Base-by-base conservation (phyloP, 192 early-diverging fungal genomes). In the Umbelopsis sp. region DNA sequence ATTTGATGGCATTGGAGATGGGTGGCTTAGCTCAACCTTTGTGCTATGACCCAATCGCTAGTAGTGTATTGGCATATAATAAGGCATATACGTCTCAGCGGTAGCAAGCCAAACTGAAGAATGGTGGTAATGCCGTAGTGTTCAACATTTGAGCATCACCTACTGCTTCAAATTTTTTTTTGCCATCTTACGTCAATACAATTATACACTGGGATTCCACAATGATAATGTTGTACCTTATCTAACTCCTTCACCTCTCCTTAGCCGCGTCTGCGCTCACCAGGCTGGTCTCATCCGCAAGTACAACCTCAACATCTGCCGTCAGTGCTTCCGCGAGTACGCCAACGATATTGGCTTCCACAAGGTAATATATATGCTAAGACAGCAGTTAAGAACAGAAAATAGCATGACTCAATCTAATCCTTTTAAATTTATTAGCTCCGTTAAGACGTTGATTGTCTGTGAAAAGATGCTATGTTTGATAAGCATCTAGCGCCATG, bases 311-410 rank as follows among this genome's bases (percentile, higher is more conserved):
- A 92, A 98, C 91, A 87, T 99, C 78, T 99, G 98, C 91, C 94
- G 98, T 91, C 98, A 99, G 86, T 98, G 96, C 91, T 99, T 99
- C 95, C 95, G 98, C 85, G 95, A 99, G 86, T 92, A 99, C 85
- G 84, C 95, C 82, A 88, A 85, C 74, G 96, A 96, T 84, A 99
- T 99, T 88, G 98, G 98, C 75, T 99, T 99, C 91, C 84, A 90
- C 84, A 99, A 99, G 94, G 93, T 98, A 88, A 49, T 41, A 9
- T 41, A 41, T 41, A 1, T 41, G 10, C 37, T 41, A 41, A 10
- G 7, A 41, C 37, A 41, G 3, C 1, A 41, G 37, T 41, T 41
- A 41, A 41, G 0, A 41, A 1, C 37, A 41, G 6, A 9, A 0
- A 6, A 41, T 6, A 41, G 6, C 37, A 6, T 4, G 2, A 41